Evolutionary conservation across 352 stramenopile species (phyloP), one percentile per base, ranked within the genome.

Genomic region (Globisporangium radiosum): DNA sequence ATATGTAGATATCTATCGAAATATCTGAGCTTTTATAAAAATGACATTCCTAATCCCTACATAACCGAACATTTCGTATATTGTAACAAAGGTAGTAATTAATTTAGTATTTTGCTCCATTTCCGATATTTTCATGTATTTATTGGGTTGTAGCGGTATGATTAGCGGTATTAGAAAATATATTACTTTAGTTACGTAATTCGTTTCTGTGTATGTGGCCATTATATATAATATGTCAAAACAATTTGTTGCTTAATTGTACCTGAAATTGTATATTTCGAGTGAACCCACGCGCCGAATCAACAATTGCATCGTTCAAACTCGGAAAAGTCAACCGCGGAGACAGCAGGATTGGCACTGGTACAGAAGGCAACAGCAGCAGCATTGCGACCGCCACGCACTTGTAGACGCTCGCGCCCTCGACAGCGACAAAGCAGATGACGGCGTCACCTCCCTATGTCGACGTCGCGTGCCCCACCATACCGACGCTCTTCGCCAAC

Each of bases 401-500:
- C 25, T 1, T 25, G 25, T 2, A 25, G 25, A 25, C 25, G 25
- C 25, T 25, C 25, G 25, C 25, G 25, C 25, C 1, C 2, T 25
- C 25, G 25, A 25, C 25, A 25, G 17, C 17, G 17, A 19, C 17
- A 19, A 25, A 25, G 25, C 25, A 25, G 25, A 25, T 25, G 25
- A 25, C 25, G 25, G 25, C 40, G 40, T 13, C 7, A 44, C 7
- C 1, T 3, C 7, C 40, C 44, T 49, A 49, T 14, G 11, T 36
- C 52, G 52, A 49, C 44, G 15, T 15, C 44, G 14, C 57, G 15
- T 62, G 57, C 50, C 57, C 57, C 14, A 8, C 14, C 2, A 48
- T 57, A 4, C 39, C 49, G 40, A 62, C 57, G 42, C 51, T 62
- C 39, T 62, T 51, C 33, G 36, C 57, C 10, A 37, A 56, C 33